Percentiles rank a stretch among this genome's conserved stretches.
Conservation (phyloP, 2,329 filamentous ascomycete species). For the Lachnellula subtilissima region DNA sequence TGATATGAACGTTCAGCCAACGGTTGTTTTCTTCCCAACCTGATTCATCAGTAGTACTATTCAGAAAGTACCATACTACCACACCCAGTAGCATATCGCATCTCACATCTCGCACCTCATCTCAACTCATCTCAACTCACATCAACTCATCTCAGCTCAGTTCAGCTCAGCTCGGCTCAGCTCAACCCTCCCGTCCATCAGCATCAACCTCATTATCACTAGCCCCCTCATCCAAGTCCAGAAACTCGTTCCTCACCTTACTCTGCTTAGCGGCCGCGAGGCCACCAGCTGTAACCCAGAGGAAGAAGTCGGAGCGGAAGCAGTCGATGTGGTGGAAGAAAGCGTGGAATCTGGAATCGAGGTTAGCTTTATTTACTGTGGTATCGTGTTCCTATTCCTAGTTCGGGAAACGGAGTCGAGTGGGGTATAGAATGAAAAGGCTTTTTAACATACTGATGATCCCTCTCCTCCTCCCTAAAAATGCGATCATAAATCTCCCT, state of each 20-base stretch:
- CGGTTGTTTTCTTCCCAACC: too few relatives aligned
- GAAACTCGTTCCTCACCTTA: constrained; percentile 40
- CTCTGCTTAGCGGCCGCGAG: constrained; percentile 53
- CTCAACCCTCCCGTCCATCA: constrained; percentile 26
- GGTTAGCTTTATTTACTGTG: constrained; percentile 1
- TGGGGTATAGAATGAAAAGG: neutral
- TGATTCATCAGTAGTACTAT: too few relatives aligned
- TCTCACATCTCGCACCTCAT: too few relatives aligned
- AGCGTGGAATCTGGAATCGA: constrained; percentile 57
- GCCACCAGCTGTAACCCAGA: constrained; percentile 69
- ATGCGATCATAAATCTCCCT: constrained; percentile 87
- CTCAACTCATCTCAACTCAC: constrained; percentile 1
- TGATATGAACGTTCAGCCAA: too few relatives aligned
- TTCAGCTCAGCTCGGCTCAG: too few relatives aligned
- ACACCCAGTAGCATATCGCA: too few relatives aligned
- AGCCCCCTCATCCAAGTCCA: constrained; percentile 44
- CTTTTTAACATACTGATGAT: constrained; percentile 67
- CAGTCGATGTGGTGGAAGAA: constrained; percentile 79
- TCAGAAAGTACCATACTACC: too few relatives aligned
- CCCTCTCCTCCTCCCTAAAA: constrained; percentile 81
- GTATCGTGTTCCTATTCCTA: neutral
- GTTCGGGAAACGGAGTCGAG: neutral
- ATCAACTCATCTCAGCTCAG: constrained; percentile 12
- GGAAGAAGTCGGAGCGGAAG: constrained; percentile 65
- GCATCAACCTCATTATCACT: constrained; percentile 40